Evolutionary conservation across 2,329 filamentous ascomycete species (phyloP).

Genomic region (Sodiomyces alkalinus): DNA sequence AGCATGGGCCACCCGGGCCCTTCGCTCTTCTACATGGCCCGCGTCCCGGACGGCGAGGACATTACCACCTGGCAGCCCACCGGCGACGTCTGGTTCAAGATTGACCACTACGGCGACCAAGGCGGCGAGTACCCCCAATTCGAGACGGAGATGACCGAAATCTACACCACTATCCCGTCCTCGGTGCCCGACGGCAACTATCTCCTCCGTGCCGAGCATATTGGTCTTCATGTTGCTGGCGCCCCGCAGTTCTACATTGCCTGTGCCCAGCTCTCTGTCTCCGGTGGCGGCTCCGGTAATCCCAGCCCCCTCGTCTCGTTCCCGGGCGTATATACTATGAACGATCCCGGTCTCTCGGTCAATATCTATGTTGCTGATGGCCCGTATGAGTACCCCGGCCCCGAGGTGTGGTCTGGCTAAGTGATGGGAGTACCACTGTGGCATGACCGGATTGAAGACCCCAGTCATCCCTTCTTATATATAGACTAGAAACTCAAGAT

Average conservation of each 20-base stretch:
- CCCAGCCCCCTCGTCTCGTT: slow-evolving; percentile 15
- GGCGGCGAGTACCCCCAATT: background rate
- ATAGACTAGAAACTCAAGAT: too few species aligned
- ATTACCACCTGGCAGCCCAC: slow-evolving; percentile 16
- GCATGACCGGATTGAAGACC: too few species aligned
- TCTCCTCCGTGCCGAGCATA: slow-evolving; percentile 15
- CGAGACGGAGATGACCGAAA: slow-evolving; percentile 1
- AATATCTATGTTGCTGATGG: slow-evolving; percentile 13
- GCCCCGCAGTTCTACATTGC: slow-evolving; percentile 17
- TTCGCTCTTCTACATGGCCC: slow-evolving; percentile 18
- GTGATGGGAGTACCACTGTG: too few species aligned
- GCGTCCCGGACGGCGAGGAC: slow-evolving; percentile 13
- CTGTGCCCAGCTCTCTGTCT: slow-evolving; percentile 10
- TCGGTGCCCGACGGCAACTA: slow-evolving; percentile 10
- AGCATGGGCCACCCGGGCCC: slow-evolving; percentile 21
- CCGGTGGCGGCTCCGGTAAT: slow-evolving; percentile 13
- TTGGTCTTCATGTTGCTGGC: slow-evolving; percentile 16
- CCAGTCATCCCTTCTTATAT: too few species aligned
- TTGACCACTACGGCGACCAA: slow-evolving; percentile 2
- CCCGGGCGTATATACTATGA: slow-evolving; percentile 17
- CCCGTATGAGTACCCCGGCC: slow-evolving; percentile 1
- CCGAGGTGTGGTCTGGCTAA: slow-evolving; percentile 1
- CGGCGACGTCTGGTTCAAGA: slow-evolving; percentile 19
- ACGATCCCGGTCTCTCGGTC: slow-evolving; percentile 18
- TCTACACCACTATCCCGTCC: slow-evolving; percentile 8